phyloP scores from a whole-genome alignment of 768 basidiomycete genomes.

The Phlebiopsis gigantea region DNA sequence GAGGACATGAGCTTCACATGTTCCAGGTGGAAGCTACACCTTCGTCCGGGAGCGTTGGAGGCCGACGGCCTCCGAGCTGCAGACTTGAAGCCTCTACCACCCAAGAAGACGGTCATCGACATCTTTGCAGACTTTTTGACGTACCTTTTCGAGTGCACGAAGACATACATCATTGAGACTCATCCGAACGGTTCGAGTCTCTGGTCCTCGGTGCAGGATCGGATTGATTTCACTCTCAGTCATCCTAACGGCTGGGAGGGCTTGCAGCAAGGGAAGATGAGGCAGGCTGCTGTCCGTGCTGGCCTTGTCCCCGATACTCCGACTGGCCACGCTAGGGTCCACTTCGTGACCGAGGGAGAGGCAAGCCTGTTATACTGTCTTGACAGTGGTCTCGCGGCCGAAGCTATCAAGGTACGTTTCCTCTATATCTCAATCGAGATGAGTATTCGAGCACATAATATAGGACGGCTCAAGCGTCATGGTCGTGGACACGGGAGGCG shows the following conservation, averaged over 20 bases:
- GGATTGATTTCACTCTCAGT: conserved; percentile 47
- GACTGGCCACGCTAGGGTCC: conserved; percentile 37
- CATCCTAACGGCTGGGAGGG: conserved; percentile 68
- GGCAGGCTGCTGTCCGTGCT: conserved; percentile 46
- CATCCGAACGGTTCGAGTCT: conserved; percentile 38
- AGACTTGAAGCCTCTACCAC: conserved; percentile 1
- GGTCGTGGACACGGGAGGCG: conserved; percentile 47
- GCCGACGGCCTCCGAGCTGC: background rate
- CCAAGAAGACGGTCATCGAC: background rate
- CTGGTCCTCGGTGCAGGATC: conserved; percentile 39
- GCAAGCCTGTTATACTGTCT: conserved; percentile 57
- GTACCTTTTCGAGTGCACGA: conserved; percentile 7
- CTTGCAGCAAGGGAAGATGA: conserved; percentile 50
- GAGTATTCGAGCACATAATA: background rate
- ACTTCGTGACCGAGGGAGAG: conserved; percentile 61
- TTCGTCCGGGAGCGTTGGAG: background rate
- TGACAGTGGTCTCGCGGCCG: conserved; percentile 25
- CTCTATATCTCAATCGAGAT: background rate
- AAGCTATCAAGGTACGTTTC: background rate
- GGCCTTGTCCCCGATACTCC: conserved; percentile 41
- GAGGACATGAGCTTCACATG: background rate
- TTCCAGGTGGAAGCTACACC: conserved; percentile 4
- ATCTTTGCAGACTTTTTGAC: conserved; percentile 8
- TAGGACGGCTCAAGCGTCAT: conserved; percentile 31
- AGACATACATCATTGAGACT: conserved; percentile 14